Conservation (phyloP, 495 filamentous ascomycete species). For the Pyrenula aspistea region DNA sequence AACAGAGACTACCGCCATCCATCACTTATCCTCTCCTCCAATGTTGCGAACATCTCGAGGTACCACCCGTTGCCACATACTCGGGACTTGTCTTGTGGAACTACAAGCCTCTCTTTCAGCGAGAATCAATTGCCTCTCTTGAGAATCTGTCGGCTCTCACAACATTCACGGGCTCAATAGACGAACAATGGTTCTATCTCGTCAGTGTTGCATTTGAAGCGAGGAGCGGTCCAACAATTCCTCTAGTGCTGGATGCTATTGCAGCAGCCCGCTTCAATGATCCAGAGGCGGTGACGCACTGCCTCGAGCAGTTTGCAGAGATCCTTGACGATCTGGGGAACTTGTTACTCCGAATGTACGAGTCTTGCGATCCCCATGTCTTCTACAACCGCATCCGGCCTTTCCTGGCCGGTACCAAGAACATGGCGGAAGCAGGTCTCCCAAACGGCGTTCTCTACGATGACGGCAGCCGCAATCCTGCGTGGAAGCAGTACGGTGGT, state of each 20-base stretch:
- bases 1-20: conserved; percentile 69
- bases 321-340: conserved; percentile 69
- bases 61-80: conserved; percentile 92
- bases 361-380: conserved; percentile 81
- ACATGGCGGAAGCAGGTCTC: conserved; percentile 87
- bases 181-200: conserved; percentile 98
- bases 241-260: conserved; percentile 80
- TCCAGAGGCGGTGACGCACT: conserved; percentile 55
- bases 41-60: conserved; percentile 68
- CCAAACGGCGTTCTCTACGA: conserved; percentile 83
- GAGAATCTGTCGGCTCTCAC: conserved; percentile 74
- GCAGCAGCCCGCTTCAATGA: conserved; percentile 64
- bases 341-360: conserved; percentile 75
- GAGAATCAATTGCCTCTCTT: conserved; percentile 67
- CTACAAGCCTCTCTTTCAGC: conserved; percentile 74
- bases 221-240: conserved; percentile 75
- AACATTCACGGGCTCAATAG: conserved; percentile 89
- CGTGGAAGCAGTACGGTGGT: conserved; percentile 70
- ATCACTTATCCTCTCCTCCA: conserved; percentile 73
- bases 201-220: conserved; percentile 94
- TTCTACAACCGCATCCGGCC: conserved; percentile 93
- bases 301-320: conserved; percentile 69
- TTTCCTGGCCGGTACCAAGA: conserved; percentile 90
- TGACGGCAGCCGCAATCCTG: conserved; percentile 49
- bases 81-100: conserved; percentile 91